Evolutionary conservation across 768 basidiomycete species (phyloP), one percentile per base, ranked within the genome.

Genomic region (Gloeostereum incarnatum): DNA sequence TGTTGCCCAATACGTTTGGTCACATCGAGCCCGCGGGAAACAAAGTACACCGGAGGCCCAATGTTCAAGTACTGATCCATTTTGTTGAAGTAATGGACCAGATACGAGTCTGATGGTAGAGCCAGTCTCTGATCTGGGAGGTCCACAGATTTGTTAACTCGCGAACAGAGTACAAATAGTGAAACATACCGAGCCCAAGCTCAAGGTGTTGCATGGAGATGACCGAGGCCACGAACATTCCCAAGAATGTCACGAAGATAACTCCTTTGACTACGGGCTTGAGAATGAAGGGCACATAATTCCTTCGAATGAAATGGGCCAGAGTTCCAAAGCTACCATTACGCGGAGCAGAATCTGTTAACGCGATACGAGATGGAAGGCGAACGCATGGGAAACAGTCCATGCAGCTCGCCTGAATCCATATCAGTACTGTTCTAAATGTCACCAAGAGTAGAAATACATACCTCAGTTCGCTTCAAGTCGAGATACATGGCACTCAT

Each of bases 1-100:
- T 84, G 87, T 54, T 97, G 92, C 5, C 78, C 83, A 2, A 56
- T 42, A 22, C 87, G 74, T 21, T 68, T 59, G 0, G 80, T 78
- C 10, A 82, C 77, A 49, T 96, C 72, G 31, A 83, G 51, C 43
- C 75, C 70, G 16, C 74, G 72, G 5, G 81, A 70, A 33, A 98
- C 86, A 52, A 99, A 98, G 63, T 96, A 99, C n/a, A 98, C 89
- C 0, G 96, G 96, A 6, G 96, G 94, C 14, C 96, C 96, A 40
- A 98, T 69, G 46, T 97, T 87, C 31, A 97, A 66, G 56, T 91
- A 96, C 1, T 66, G 63, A 51, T 98, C 92, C 27, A 98, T 54
- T 31, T 78, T 75, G 59, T 98, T 73, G 61, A 98, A 99, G 63
- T 97, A 99, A 11, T 72, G 60, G 16, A 94, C 73, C 27, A 99